These are phyloP conservation scores for Halteria grandinella DNA, from an alignment of 73 alveolate species.

Conservation along the genomic window DNA sequence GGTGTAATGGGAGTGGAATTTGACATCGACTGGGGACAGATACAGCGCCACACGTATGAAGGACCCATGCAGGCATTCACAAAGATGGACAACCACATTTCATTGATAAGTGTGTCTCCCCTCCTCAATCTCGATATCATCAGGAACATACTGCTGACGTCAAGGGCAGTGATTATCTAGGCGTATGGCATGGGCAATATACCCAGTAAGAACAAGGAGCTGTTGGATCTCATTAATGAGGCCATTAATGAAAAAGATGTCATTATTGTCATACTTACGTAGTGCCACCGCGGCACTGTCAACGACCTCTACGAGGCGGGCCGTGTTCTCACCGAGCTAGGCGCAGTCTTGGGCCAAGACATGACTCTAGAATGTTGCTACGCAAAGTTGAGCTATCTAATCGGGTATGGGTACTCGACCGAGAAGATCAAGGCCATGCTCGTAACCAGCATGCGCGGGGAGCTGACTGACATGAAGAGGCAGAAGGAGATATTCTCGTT, in stretches of 20 bases:
- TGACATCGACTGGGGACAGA: conserved; percentile 69
- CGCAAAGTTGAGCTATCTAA: conserved; percentile 74
- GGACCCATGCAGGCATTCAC: conserved; percentile 67
- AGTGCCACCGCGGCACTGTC: conserved; percentile 81
- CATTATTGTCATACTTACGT: conserved; percentile 73
- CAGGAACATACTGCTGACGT: conserved; percentile 1
- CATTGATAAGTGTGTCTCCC: conserved; percentile 78
- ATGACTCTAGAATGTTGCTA: conserved; percentile 83
- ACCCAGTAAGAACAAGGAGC: conserved; percentile 66
- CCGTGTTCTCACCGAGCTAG: conserved; percentile 53
- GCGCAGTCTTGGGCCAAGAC: conserved; percentile 80
- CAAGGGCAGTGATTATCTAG: conserved; percentile 74
- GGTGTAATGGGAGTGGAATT: conserved; percentile 73
- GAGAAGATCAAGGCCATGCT: conserved; percentile 59
- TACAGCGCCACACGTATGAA: conserved; percentile 52
- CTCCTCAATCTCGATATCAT: conserved; percentile 45
- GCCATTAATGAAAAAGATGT: conserved; percentile 74
- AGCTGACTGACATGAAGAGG: conserved; percentile 65
- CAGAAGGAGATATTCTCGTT: conserved; percentile 7
- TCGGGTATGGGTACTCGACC: conserved; percentile 66
- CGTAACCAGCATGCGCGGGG: conserved; percentile 75
- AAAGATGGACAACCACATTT: conserved; percentile 63
- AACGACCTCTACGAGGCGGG: conserved; percentile 78
- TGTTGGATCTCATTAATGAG: conserved; percentile 58
- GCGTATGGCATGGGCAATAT: conserved; percentile 93